phyloP scores from a whole-genome alignment of 176 grass and related monocot genomes.

The Carex kokanica region DNA sequence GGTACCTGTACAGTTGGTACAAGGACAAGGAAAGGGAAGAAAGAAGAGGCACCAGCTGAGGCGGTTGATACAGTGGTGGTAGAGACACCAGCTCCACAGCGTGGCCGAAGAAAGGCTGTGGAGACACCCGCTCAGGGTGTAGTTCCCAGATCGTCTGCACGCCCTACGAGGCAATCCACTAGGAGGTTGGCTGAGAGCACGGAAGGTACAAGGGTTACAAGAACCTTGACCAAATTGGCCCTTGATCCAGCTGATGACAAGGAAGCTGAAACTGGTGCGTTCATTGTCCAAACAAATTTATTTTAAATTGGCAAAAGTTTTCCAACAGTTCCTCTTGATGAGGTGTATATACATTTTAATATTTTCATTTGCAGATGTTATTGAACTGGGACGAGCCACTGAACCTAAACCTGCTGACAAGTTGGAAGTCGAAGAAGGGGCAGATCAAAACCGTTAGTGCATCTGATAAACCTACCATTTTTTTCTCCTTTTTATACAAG shows the following conservation, averaged over 20 bases:
- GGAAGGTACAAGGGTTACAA: slow-evolving; percentile 12
- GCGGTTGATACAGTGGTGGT: neutral
- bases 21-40: slow-evolving; percentile 1
- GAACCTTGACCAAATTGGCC: slow-evolving; percentile 18
- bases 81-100: slow-evolving; percentile 16
- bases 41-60: neutral
- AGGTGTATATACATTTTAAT: no score
- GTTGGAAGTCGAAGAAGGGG: neutral
- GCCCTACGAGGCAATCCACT: slow-evolving; percentile 16
- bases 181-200: slow-evolving; percentile 18
- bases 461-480: neutral
- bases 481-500: neutral
- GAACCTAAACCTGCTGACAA: neutral
- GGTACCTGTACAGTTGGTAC: neutral
- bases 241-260: slow-evolving; percentile 39
- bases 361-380: neutral
- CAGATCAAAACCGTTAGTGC: neutral
- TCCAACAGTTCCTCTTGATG: neutral
- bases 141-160: slow-evolving; percentile 5
- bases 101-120: slow-evolving; percentile 24
- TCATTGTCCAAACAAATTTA: neutral
- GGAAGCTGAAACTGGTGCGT: neutral
- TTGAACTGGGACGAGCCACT: neutral
- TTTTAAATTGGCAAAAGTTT: neutral
- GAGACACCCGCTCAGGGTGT: slow-evolving; percentile 6